phyloP scores from a whole-genome alignment of 1,284 basidiomycete species.

The Tremellales sp. region DNA sequence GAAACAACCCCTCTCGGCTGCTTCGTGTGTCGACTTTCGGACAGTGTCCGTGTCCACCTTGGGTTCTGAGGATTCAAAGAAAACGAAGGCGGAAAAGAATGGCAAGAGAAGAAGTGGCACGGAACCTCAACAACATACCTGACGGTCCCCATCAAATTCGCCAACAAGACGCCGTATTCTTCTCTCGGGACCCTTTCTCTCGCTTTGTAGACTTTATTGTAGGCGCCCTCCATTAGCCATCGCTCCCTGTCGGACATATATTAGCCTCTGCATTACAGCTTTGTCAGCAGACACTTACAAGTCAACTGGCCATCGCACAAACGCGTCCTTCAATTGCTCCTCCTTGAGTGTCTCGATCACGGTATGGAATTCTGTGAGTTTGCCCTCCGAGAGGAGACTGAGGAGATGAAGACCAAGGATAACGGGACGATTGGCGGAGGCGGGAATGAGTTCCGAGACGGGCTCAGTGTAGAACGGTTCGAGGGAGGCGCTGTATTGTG shows the following conservation, averaged over 20 bases:
- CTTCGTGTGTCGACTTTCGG: too few species aligned
- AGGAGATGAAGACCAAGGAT: constrained; percentile 92
- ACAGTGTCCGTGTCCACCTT: too few species aligned
- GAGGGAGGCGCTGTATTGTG: constrained; percentile 90
- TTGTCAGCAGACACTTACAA: constrained; percentile 47
- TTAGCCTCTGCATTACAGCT: constrained; percentile 40
- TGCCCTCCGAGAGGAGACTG: constrained; percentile 89
- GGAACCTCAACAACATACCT: constrained; percentile 42
- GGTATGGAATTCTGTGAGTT: constrained; percentile 98
- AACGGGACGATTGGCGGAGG: constrained; percentile 79
- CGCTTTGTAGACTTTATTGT: constrained; percentile 96
- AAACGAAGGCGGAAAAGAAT: neutral
- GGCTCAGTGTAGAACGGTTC: constrained; percentile 90
- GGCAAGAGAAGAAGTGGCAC: neutral
- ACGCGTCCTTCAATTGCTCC: constrained; percentile 68
- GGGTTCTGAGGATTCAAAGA: neutral
- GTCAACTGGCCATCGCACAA: constrained; percentile 79
- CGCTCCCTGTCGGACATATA: constrained; percentile 57
- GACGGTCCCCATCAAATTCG: constrained; percentile 46
- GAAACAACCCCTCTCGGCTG: too few species aligned
- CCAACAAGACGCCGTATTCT: constrained; percentile 46
- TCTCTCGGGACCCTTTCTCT: constrained; percentile 63
- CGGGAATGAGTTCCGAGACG: constrained; percentile 62
- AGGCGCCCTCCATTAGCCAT: constrained; percentile 98
- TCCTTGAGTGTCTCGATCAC: constrained; percentile 81